Evolutionary conservation across 2,329 filamentous ascomycete genomes (phyloP), one percentile per base, ranked within the genome.

Genomic region (Tolypocladium ovalisporum): DNA sequence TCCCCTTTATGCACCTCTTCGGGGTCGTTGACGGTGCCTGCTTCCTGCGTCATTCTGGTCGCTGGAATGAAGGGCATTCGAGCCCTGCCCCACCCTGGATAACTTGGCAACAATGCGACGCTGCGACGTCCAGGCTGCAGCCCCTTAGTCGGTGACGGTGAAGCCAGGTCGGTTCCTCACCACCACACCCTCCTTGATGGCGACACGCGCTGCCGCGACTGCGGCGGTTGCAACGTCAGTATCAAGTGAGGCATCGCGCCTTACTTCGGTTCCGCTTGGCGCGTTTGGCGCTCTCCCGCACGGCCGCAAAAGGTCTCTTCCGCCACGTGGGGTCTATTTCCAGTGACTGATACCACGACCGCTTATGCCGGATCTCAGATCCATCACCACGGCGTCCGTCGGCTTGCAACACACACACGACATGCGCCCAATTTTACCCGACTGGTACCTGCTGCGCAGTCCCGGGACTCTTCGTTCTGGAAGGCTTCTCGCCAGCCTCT

Each of bases 271-370:
- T 54, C 8, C 34, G 27, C 9, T 27, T 54, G 10, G 32, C 34
- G 9, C 27, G 19, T 32, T 29, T 27, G 17, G 34, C 34, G 34
- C n/a, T 15, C 32, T 52, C 51, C 32, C 32, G 32, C n/a, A 27
- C 22, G 22, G 34, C 34, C 34, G 35, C 52, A 12, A n/a, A 32
- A 42, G 24, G 29, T 51, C 47, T 53, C 34, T 19, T 24, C 32
- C 8, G 12, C 52, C 36, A 54, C 36, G 52, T 54, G 52, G 52
- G 52, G n/a, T 54, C 52, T 54, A 54, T 54, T 54, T 54, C 34
- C 35, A 54, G 51, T 24, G 10, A 27, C 51, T 10, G 52, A 24
- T 17, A 29, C 52, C 15, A 27, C 13, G 9, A 12, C 44, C 15
- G 32, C n/a, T 27, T 24, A 37, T 24, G 51, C 32, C 35, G 27